A percentile compares a stretch with the other conserved stretches of the same genome.
Evolutionary conservation across 345 rosid genomes (phyloP).

Genomic region (Heritiera littoralis): DNA sequence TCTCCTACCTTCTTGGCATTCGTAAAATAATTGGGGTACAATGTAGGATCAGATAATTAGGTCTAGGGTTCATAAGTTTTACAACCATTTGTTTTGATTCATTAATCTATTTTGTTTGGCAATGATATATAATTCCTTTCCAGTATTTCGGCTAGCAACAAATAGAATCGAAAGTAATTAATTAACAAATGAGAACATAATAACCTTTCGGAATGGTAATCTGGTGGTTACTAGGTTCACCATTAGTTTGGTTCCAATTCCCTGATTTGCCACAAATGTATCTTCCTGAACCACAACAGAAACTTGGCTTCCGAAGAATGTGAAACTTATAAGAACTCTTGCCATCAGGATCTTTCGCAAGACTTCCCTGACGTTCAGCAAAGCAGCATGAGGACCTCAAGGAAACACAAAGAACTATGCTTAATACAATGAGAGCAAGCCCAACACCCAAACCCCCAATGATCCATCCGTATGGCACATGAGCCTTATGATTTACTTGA

Average conservation of each 20-base stretch:
- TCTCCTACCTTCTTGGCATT: not conserved
- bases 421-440: constrained; percentile 55
- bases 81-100: not conserved
- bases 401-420: constrained; percentile 52
- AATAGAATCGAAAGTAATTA: not conserved
- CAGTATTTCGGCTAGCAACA: constrained; percentile 10
- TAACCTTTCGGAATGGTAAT: constrained; percentile 70
- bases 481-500: constrained; percentile 50
- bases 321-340: constrained; percentile 68
- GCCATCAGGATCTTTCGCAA: constrained; percentile 44
- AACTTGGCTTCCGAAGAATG: constrained; percentile 80
- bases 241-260: constrained; percentile 63
- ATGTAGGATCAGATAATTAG: not conserved
- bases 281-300: constrained; percentile 88
- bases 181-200: not conserved
- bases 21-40: not conserved
- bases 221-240: constrained; percentile 63
- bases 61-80: not conserved
- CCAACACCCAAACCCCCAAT: constrained; percentile 73
- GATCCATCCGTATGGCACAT: constrained; percentile 78
- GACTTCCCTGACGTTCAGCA: constrained; percentile 34
- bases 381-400: constrained; percentile 66
- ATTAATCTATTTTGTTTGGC: not conserved
- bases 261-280: constrained; percentile 66
- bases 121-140: not conserved